Evolutionary conservation across 495 filamentous ascomycete genomes (phyloP), one percentile per base, ranked within the genome.

Genomic region (Chaetomium cochliodes): DNA sequence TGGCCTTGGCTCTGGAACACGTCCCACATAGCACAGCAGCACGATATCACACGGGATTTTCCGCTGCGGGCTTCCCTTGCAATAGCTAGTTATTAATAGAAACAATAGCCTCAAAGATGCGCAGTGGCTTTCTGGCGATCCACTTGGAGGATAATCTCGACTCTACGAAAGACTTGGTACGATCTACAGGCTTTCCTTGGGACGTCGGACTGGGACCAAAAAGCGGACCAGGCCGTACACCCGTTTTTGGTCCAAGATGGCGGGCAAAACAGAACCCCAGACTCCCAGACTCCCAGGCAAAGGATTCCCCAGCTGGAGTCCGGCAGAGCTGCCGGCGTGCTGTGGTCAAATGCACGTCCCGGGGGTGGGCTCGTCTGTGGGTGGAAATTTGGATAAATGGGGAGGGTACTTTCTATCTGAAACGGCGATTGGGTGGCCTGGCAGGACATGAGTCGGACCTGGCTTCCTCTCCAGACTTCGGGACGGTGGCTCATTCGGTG

Each of bases 361-460:
- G 47, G 37, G 25, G 15, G 13, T 11, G 22, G n/a, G 49, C 30
- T 56, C 58, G 18, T 60, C 41, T 33, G 30, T 28, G 58, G 58
- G 52, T 57, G 23, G 33, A 51, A 66, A 66, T 66, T 25, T 66
- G 58, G 58, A 66, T 62, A 66, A 66, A 66, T 61, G 28, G 58
- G 7, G 15, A 28, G 13, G 13, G 16, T 18, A 66, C 58, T 66
- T 16, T 62, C 62, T 57, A 56, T n/a, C 13, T 47, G 30, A 56
- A 44, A 56, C 58, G 12, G 42, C 41, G 5, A 66, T 66, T 66
- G 64, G 64, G 42, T 50, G 64, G 51, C 44, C 50, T 28, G 11
- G 42, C 58, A 42, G 58, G 23, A 62, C 28, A 50, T 30, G 16
- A 37, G 51, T 44, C 33, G 51, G 15, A 6, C 50, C 44, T 52